Conservation (phyloP, 2,329 filamentous ascomycete genomes). For the Aspergillus hortae region DNA sequence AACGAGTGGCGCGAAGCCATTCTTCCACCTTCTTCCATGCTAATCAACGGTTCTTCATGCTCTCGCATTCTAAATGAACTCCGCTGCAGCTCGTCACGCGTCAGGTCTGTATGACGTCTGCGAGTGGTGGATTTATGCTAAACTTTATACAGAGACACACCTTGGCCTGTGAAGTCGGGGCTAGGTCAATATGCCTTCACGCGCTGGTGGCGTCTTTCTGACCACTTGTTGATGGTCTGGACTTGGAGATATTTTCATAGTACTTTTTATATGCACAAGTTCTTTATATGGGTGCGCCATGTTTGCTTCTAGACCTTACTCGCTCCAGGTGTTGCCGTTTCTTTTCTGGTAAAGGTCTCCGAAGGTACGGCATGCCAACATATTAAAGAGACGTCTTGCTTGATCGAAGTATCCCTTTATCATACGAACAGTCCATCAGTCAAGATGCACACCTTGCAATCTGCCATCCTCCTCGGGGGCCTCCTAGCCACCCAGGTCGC, state of each 20-base stretch:
- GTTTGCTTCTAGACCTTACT: too few species aligned
- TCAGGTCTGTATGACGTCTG: too few species aligned
- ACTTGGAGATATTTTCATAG: too few species aligned
- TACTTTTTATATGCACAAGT: too few species aligned
- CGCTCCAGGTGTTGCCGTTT: too few species aligned
- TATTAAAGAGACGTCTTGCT: too few species aligned
- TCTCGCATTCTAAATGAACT: neutral
- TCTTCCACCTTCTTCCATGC: too few species aligned
- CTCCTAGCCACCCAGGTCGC: conserved; percentile 6
- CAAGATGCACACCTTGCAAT: conserved; percentile 1
- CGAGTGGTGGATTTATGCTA: neutral
- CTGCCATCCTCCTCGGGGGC: neutral
- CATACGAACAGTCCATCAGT: neutral
- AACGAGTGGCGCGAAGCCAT: neutral
- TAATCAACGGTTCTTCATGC: neutral
- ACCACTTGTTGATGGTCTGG: too few species aligned
- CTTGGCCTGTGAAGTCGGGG: neutral
- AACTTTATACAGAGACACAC: neutral
- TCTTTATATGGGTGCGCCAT: too few species aligned
- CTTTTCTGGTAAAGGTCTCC: too few species aligned
- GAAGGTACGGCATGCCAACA: too few species aligned
- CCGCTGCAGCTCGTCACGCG: too few species aligned
- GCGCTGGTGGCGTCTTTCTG: neutral
- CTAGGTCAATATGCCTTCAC: neutral
- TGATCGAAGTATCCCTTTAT: neutral